Evolutionary conservation across 2,329 filamentous ascomycete species (phyloP).

Genomic region (Pyrenophora graminea): DNA sequence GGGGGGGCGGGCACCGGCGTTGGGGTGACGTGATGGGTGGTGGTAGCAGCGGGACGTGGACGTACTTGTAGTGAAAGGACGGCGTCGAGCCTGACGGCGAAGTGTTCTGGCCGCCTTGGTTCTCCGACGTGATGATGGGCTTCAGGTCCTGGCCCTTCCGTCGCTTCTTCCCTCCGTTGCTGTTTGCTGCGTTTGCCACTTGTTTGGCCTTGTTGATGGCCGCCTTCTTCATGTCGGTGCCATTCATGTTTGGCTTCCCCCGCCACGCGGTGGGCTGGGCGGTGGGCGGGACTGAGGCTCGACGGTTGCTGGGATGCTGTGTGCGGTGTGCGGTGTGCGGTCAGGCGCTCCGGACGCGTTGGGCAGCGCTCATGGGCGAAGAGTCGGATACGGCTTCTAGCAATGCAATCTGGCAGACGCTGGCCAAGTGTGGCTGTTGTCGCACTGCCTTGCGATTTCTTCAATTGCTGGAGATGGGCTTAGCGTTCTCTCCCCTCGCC

Average conservation of each 20-base stretch:
- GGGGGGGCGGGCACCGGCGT: background rate
- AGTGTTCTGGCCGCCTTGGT: conserved; percentile 53
- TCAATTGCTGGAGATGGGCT: conserved; percentile 42
- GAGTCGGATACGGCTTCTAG: conserved; percentile 1
- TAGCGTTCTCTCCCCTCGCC: conserved; percentile 39
- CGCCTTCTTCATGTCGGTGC: conserved; percentile 66
- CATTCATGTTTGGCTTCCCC: conserved; percentile 62
- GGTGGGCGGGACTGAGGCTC: conserved; percentile 16
- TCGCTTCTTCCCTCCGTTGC: conserved; percentile 69
- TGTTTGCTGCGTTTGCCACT: conserved; percentile 62
- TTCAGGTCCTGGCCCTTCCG: conserved; percentile 73
- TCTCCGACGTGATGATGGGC: conserved; percentile 75
- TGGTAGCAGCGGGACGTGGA: conserved; percentile 14
- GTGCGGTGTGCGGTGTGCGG: conserved; percentile 19
- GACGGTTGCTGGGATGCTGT: conserved; percentile 12
- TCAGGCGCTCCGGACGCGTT: conserved; percentile 35
- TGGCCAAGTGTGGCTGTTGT: conserved; percentile 22
- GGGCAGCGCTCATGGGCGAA: conserved; percentile 36
- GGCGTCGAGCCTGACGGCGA: conserved; percentile 44
- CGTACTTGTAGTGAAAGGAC: conserved; percentile 49
- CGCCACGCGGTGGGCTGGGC: conserved; percentile 33
- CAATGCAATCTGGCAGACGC: background rate
- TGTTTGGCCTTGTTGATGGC: conserved; percentile 69
- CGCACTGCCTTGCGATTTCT: conserved; percentile 39
- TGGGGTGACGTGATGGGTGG: conserved; percentile 5